Percentiles rank a stretch among this genome's conserved stretches.
Evolutionary conservation across 1,139 yeast species (phyloP).

Genomic region (Pichia sp.): DNA sequence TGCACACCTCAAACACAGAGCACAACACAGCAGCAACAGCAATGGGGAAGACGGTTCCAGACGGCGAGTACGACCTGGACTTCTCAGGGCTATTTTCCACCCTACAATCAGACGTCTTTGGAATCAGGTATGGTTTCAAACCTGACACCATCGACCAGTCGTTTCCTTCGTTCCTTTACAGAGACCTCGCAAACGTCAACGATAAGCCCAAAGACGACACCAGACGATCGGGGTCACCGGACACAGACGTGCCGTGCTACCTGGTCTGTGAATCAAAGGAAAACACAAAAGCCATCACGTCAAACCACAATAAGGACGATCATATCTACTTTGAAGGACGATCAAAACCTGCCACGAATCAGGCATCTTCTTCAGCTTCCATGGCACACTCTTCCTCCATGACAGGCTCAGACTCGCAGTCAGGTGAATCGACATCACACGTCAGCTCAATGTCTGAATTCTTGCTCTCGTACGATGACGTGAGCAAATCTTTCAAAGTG

Average conservation of each 20-base stretch:
- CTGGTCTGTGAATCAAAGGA: conserved; percentile 28
- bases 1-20: no score
- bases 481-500: conserved; percentile 25
- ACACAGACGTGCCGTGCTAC: conserved; percentile 9
- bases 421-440: background rate
- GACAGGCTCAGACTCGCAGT: background rate
- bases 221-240: background rate
- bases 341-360: background rate
- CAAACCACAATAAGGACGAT: conserved; percentile 9
- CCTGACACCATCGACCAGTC: conserved; percentile 32
- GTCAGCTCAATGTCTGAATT: conserved; percentile 21
- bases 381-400: background rate
- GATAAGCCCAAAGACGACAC: background rate
- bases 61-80: conserved; percentile 35
- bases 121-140: conserved; percentile 31
- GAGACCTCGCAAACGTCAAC: background rate
- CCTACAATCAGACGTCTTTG: conserved; percentile 26
- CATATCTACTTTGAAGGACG: conserved; percentile 30
- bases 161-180: conserved; percentile 18
- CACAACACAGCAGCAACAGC: no score
- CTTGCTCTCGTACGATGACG: conserved; percentile 27
- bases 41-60: conserved; percentile 12
- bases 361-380: conserved; percentile 6
- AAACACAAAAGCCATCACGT: conserved; percentile 18
- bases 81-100: conserved; percentile 27